These are phyloP conservation scores for Lasiosphaeria hispida DNA, from an alignment of 495 filamentous ascomycete genomes.

Conservation along the genomic window DNA sequence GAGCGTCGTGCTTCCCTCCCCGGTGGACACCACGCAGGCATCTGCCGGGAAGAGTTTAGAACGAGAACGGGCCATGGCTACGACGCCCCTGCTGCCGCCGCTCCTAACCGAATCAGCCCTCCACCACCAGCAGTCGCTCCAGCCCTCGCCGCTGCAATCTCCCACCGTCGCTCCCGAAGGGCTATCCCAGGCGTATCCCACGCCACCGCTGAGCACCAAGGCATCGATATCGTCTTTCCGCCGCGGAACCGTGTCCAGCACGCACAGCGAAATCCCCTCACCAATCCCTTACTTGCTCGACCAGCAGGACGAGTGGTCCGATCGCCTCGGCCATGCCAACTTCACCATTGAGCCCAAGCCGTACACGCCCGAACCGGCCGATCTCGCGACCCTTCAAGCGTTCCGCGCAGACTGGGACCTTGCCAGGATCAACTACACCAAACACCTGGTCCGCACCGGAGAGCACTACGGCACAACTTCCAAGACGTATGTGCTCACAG, in stretches of 20 bases:
- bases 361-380: conserved; percentile 62
- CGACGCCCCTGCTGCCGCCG: conserved; percentile 80
- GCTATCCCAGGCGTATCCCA: conserved; percentile 48
- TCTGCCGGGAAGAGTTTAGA: conserved; percentile 51
- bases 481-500: conserved; percentile 76
- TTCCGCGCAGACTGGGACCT: conserved; percentile 77
- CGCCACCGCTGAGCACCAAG: conserved; percentile 76
- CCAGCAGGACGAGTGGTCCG: conserved; percentile 74
- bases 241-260: conserved; percentile 36
- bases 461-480: conserved; percentile 86
- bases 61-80: conserved; percentile 61
- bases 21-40: conserved; percentile 60
- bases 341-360: conserved; percentile 84
- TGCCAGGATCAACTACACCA: conserved; percentile 76
- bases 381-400: conserved; percentile 58
- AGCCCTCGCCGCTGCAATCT: conserved; percentile 79
- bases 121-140: conserved; percentile 32
- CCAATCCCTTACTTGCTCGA: conserved; percentile 60
- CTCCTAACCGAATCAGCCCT: conserved; percentile 56
- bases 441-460: conserved; percentile 77
- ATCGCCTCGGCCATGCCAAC: conserved; percentile 84
- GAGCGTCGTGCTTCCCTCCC: conserved; percentile 36
- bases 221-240: conserved; percentile 77
- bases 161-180: conserved; percentile 55
- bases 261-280: conserved; percentile 35